These are phyloP conservation scores for Ceratobasidium sp. DNA, from an alignment of 1,284 basidiomycete species.

Conservation along the genomic window DNA sequence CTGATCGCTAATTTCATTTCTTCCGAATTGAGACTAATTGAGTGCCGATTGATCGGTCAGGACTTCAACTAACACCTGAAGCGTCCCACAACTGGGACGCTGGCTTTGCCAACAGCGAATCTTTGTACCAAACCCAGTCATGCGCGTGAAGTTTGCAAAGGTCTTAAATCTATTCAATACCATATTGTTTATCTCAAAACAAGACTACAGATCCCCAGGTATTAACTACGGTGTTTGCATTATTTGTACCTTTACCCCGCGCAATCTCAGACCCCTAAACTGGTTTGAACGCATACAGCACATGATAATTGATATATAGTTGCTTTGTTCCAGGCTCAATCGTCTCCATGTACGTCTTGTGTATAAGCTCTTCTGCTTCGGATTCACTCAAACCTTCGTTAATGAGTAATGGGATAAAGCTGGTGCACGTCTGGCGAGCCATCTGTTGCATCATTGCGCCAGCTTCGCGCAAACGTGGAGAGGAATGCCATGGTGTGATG, in stretches of 20 bases:
- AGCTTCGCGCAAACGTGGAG: slow-evolving; percentile 5
- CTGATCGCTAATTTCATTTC: slow-evolving; percentile 3
- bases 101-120: too few species aligned
- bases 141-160: too few species aligned
- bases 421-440: not conserved
- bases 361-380: slow-evolving; percentile 13
- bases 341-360: not conserved
- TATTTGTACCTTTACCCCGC: too few species aligned
- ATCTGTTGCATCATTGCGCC: slow-evolving; percentile 6
- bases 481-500: slow-evolving; percentile 6
- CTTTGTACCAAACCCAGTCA: too few species aligned
- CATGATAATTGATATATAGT: slow-evolving; percentile 30
- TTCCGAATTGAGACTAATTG: not conserved
- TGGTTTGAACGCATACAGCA: slow-evolving; percentile 35
- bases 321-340: slow-evolving; percentile 2
- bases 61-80: slow-evolving; percentile 12
- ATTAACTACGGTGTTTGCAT: too few species aligned
- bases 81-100: too few species aligned
- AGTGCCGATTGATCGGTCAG: slow-evolving; percentile 7
- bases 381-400: slow-evolving; percentile 5
- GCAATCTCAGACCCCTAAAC: not conserved
- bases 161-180: too few species aligned
- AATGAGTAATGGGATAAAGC: not conserved
- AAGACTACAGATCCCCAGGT: too few species aligned
- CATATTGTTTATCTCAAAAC: too few species aligned